Evolutionary conservation across 257 asterid genomes (phyloP).

Genomic region (Capsicum chinense): DNA sequence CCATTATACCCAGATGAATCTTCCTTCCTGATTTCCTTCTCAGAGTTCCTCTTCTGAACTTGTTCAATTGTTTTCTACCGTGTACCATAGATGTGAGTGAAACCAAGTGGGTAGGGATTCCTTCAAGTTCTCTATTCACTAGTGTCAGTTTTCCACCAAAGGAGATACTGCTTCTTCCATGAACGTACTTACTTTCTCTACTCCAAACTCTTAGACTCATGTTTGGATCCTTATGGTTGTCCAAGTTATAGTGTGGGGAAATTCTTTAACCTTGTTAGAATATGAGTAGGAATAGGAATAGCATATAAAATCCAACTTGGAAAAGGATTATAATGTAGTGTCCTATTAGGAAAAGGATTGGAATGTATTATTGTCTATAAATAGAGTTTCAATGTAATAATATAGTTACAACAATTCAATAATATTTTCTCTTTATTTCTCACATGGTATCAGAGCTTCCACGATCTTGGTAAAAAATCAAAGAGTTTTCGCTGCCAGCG

Average conservation of each 20-base stretch:
- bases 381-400: too few relatives aligned
- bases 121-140: background rate
- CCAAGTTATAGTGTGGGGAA: background rate
- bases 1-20: background rate
- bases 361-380: too few relatives aligned
- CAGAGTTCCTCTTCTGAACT: background rate
- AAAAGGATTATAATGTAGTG: too few relatives aligned
- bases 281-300: too few relatives aligned
- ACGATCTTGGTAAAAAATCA: too few relatives aligned
- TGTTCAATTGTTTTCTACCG: background rate
- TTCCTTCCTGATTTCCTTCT: constrained; percentile 3
- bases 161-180: background rate
- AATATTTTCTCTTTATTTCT: too few relatives aligned
- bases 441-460: too few relatives aligned
- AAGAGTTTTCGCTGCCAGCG: too few relatives aligned
- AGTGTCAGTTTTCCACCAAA: background rate
- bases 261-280: background rate
- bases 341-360: too few relatives aligned
- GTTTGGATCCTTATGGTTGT: background rate
- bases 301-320: too few relatives aligned
- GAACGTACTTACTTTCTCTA: background rate
- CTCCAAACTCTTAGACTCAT: background rate
- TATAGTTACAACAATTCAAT: too few relatives aligned
- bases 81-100: background rate
- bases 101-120: background rate